Evolutionary conservation across 768 basidiomycete genomes (phyloP).

Genomic region (Rhizopogon sp.): DNA sequence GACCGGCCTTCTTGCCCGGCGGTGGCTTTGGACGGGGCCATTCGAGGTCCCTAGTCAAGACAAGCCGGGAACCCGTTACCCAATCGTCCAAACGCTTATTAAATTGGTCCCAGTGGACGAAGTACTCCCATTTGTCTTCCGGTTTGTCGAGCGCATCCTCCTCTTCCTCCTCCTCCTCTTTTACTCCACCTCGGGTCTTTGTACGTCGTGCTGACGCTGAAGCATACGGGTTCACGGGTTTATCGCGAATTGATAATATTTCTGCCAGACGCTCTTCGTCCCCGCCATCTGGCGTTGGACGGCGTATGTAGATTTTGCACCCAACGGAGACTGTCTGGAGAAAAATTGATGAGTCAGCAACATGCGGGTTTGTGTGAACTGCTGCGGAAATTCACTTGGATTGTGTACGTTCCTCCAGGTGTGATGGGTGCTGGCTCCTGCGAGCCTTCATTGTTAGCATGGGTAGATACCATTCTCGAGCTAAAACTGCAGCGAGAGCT

Average conservation of each 20-base stretch:
- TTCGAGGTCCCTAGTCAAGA: slow-evolving; percentile 83
- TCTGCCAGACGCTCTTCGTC: slow-evolving; percentile 92
- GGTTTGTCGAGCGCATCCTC: slow-evolving; percentile 47
- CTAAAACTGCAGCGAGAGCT: background rate
- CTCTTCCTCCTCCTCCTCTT: slow-evolving; percentile 46
- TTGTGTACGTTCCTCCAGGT: slow-evolving; percentile 69
- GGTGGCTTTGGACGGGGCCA: slow-evolving; percentile 88
- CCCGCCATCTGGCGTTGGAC: slow-evolving; percentile 69
- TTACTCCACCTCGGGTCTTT: slow-evolving; percentile 32
- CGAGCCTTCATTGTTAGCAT: slow-evolving; percentile 28
- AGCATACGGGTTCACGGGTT: slow-evolving; percentile 60
- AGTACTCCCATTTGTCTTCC: slow-evolving; percentile 87
- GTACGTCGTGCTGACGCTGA: slow-evolving; percentile 29
- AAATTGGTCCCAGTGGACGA: slow-evolving; percentile 98
- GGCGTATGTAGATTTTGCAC: slow-evolving; percentile 91
- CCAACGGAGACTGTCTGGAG: slow-evolving; percentile 81
- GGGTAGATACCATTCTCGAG: slow-evolving; percentile 24
- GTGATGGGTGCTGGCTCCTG: slow-evolving; percentile 59
- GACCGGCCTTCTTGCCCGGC: slow-evolving; percentile 49
- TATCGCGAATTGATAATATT: slow-evolving; percentile 91
- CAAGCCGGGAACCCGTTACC: slow-evolving; percentile 84
- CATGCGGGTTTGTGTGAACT: slow-evolving; percentile 18
- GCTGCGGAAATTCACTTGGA: slow-evolving; percentile 48
- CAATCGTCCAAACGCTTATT: slow-evolving; percentile 99
- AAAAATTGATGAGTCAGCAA: slow-evolving; percentile 31